A percentile compares a stretch with the other conserved stretches of the same genome.
Evolutionary conservation across 2,329 filamentous ascomycete species (phyloP).

Genomic region (Claviceps quebecensis): DNA sequence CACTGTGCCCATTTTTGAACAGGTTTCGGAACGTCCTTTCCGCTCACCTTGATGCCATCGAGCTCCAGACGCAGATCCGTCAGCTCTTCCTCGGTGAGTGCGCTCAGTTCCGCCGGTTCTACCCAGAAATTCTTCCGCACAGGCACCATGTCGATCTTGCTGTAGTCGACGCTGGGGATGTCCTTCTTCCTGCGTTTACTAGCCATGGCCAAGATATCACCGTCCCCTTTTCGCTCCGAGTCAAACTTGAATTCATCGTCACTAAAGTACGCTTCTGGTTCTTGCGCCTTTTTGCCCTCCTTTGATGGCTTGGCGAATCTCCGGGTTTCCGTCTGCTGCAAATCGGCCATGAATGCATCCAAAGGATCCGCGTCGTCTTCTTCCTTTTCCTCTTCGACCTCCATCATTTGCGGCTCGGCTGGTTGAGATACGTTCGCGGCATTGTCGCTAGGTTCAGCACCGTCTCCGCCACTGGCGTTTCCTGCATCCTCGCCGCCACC

Average conservation of each 20-base stretch:
- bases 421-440: not conserved
- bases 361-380: conserved; percentile 73
- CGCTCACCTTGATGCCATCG: conserved; percentile 88
- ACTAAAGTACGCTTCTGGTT: conserved; percentile 76
- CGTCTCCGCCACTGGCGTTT: conserved; percentile 6
- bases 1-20: conserved; percentile 96
- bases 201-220: conserved; percentile 38
- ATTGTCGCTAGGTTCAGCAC: conserved; percentile 2
- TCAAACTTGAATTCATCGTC: conserved; percentile 59
- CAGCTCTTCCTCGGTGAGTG: conserved; percentile 75
- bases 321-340: conserved; percentile 40
- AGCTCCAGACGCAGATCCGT: conserved; percentile 71
- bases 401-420: conserved; percentile 39
- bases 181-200: conserved; percentile 84
- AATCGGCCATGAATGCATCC: conserved; percentile 88
- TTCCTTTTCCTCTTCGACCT: conserved; percentile 48
- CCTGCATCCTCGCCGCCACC: not conserved
- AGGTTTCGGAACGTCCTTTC: conserved; percentile 78
- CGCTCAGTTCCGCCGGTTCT: conserved; percentile 69
- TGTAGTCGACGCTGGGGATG: conserved; percentile 75
- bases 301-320: conserved; percentile 16
- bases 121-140: conserved; percentile 94
- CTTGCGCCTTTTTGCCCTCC: conserved; percentile 41
- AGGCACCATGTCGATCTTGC: conserved; percentile 68
- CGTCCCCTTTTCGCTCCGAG: conserved; percentile 31